These are phyloP conservation scores for Termitomyces sp. DNA, from an alignment of 768 basidiomycete species.

Conservation along the genomic window DNA sequence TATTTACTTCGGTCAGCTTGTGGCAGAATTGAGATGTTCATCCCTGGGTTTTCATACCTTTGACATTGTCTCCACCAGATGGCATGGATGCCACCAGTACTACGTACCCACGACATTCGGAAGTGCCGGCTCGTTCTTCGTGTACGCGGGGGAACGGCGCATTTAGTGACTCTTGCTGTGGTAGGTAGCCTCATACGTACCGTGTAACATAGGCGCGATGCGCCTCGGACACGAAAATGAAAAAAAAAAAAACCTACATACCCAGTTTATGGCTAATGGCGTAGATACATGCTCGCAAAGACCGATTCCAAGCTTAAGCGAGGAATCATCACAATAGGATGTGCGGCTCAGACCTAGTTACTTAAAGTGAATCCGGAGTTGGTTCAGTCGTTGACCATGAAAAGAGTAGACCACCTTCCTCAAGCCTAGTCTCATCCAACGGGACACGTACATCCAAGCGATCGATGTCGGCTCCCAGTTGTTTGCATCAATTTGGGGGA, in stretches of 20 bases:
- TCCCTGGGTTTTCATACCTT: background rate
- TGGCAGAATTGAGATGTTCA: background rate
- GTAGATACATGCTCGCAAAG: background rate
- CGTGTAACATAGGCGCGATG: too few species aligned
- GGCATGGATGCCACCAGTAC: background rate
- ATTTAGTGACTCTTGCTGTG: too few species aligned
- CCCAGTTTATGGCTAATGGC: too few species aligned
- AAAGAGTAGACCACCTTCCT: too few species aligned
- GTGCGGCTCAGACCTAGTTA: too few species aligned
- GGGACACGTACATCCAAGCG: background rate
- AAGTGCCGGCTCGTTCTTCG: too few species aligned
- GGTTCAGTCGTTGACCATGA: background rate
- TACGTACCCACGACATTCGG: too few species aligned
- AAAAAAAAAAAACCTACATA: too few species aligned
- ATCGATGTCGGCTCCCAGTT: background rate
- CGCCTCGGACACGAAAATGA: too few species aligned
- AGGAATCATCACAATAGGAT: background rate
- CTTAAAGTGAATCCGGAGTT: background rate
- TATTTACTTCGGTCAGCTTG: background rate
- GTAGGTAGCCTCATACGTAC: too few species aligned
- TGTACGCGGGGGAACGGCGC: too few species aligned
- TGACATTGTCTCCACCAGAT: background rate
- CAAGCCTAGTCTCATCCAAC: background rate
- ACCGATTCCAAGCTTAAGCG: background rate
- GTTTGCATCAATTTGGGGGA: background rate